Evolutionary conservation across 768 basidiomycete genomes (phyloP).

Genomic region (Russula olivacea): DNA sequence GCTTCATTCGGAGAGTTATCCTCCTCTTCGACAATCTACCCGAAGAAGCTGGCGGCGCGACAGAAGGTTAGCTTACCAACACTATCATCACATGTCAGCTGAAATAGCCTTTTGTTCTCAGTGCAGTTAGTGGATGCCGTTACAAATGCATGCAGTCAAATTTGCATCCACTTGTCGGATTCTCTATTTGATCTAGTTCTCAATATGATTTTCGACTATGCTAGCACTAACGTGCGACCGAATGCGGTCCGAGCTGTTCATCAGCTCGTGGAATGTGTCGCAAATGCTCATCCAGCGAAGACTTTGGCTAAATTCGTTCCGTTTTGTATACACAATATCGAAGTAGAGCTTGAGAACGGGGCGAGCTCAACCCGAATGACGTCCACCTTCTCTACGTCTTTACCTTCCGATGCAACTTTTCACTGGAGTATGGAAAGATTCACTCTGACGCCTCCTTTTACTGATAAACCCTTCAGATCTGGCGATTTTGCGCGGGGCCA

Average conservation of each 20-base stretch:
- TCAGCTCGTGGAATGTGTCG: constrained; percentile 78
- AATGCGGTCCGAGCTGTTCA: constrained; percentile 86
- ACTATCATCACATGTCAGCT: background rate
- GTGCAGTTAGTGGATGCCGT: constrained; percentile 76
- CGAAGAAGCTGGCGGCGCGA: constrained; percentile 67
- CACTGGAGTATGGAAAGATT: constrained; percentile 65
- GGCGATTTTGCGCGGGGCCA: constrained; percentile 70
- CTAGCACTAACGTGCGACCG: constrained; percentile 70
- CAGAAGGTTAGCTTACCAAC: constrained; percentile 45
- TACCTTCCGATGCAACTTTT: constrained; percentile 78
- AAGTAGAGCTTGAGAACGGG: constrained; percentile 74
- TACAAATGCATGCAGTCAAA: constrained; percentile 67
- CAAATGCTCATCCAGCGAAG: constrained; percentile 72
- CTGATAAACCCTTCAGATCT: constrained; percentile 44
- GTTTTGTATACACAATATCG: constrained; percentile 64
- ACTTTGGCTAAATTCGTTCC: constrained; percentile 74
- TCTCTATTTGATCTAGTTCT: constrained; percentile 73
- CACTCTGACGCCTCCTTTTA: background rate
- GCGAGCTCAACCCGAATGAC: constrained; percentile 73
- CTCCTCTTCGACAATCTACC: constrained; percentile 80
- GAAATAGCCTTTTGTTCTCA: constrained; percentile 28
- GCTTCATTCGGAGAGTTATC: constrained; percentile 72
- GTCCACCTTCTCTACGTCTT: constrained; percentile 51
- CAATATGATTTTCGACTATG: constrained; percentile 79
- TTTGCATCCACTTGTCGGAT: constrained; percentile 69